A percentile compares a stretch with the other conserved stretches of the same genome.
These are phyloP conservation scores for Fonsecaea pedrosoi DNA, from an alignment of 2,329 filamentous ascomycete genomes.

Conservation along the genomic window DNA sequence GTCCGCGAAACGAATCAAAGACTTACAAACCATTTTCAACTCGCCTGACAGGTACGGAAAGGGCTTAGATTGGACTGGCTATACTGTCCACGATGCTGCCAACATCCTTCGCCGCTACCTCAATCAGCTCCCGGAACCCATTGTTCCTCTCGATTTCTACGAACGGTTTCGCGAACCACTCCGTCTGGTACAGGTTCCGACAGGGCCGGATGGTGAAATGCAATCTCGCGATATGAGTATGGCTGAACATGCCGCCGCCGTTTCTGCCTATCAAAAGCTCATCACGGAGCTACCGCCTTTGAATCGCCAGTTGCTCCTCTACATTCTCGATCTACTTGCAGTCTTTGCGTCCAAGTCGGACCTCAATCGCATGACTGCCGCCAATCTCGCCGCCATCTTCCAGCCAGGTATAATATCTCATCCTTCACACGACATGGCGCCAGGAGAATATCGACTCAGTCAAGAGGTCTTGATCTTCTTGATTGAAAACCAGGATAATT, in stretches of 20 bases:
- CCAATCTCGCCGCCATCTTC: constrained; percentile 95
- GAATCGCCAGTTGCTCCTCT: constrained; percentile 90
- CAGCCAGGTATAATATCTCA: constrained; percentile 96
- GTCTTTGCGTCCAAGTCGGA: constrained; percentile 98
- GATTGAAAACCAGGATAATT: constrained; percentile 98
- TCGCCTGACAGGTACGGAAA: constrained; percentile 96
- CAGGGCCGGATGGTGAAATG: constrained; percentile 71
- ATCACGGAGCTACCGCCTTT: constrained; percentile 92
- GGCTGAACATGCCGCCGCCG: constrained; percentile 73
- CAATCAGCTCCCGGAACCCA: constrained; percentile 94
- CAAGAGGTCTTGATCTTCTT: constrained; percentile 97
- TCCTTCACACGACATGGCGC: constrained; percentile 92
- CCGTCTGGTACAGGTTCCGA: constrained; percentile 70
- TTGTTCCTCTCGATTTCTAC: constrained; percentile 93
- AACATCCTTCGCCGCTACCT: constrained; percentile 95
- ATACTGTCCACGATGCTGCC: constrained; percentile 96
- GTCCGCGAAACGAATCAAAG: constrained; percentile 97
- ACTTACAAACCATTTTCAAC: constrained; percentile 88
- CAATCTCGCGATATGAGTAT: constrained; percentile 66
- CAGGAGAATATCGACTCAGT: constrained; percentile 89
- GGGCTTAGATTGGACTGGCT: constrained; percentile 94
- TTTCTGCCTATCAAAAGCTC: constrained; percentile 81
- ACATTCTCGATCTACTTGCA: constrained; percentile 92
- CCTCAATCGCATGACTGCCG: constrained; percentile 94
- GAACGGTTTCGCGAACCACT: constrained; percentile 88